Base-by-base conservation (phyloP, 2,329 filamentous ascomycete species). In the Berkeleyomyces rouxiae region DNA sequence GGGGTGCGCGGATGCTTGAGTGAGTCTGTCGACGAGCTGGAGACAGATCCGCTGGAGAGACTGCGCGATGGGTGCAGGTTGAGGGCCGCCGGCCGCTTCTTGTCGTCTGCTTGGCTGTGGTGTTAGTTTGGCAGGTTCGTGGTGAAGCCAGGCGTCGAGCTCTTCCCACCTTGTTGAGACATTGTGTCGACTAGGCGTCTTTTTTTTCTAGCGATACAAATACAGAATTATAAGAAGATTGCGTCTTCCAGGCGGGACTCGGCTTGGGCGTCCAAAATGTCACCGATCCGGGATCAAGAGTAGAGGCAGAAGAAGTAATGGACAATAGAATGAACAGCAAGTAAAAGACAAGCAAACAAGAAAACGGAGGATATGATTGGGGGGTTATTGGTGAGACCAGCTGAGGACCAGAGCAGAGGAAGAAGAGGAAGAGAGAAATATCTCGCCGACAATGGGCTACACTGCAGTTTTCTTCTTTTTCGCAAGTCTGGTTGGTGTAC, bases 1-100 rank as follows among this genome's bases (percentile, higher is more conserved):
- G 88, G 86, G 68, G 85, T 86, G 70, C 88, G 81, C 66, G 86
- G 86, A 46, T 81, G 77, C 75, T 87, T 88, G 67, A 83, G 75
- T 13, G 81, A 83, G 53, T 75, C 78, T 67, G 75, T 74, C 63
- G 79, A 79, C 37, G 79, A 78, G 23, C 76, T 64, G 10, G 61
- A 44, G 13, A 49, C 80, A 11, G 79, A 82, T 60, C 74, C 74
- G 55, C 76, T 75, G 4, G 80, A 78, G 36, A 73, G 74, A 60
- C 78, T 76, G 64, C 79, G 76, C 63, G 73, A 71, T 36, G 79
- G 76, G 37, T 44, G 51, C 63, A 83, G 73, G 67, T 81, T 79
- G 59, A 83, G 74, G 63, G 80, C 80, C 71, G 74, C 70, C 67
- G 81, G 81, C 70, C 80, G 77, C 76, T 73, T 81, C 73, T 75